Evolutionary conservation across 352 stramenopile genomes (phyloP), one percentile per base, ranked within the genome.

Genomic region (Phytophthora pluvialis): DNA sequence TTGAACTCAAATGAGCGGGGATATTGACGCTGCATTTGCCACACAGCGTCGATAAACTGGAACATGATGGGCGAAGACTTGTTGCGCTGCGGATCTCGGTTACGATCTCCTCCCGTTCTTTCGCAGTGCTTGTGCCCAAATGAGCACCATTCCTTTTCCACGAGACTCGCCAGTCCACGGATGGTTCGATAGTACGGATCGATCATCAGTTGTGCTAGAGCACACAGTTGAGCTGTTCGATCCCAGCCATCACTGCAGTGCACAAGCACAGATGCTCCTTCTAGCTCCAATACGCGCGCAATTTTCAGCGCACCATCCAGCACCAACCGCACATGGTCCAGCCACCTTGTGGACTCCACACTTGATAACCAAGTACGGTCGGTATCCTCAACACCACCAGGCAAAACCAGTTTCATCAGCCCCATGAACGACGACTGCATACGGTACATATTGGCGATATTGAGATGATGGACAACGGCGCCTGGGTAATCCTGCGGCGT

Each of bases 361-460:
- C 73, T 89, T 4, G 86, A 77, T 52, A 88, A 54, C 79, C 81
- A 96, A 9, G 80, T 75, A 45, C 85, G 83, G 43, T 93, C 85
- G 21, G 77, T 74, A 52, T 93, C 85, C 1, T 90, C 82, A 21
- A 82, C 58, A 29, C 81, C 82, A 28, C 80, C 79, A 38, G 83
- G 81, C 16, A 92, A 47, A 21, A 91, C 67, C 10, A 95, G 66
- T 64, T 94, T 94, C 51, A 93, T 70, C 8, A 95, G 47, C 7
- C 77, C 75, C 59, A 82, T 72, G 43, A 86, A 88, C 16, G 86
- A 88, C 46, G 84, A 91, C 63, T 94, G 86, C 83, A 98, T 95
- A 2, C 85, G 90, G 62, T 98, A 97, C 81, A 98, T 98, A 73
- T 98, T 98, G 13, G 86, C 80, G 51, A 98, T 97, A 50, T 97